Conservation (phyloP, 1,139 yeast genomes). For the Candida sp. region DNA sequence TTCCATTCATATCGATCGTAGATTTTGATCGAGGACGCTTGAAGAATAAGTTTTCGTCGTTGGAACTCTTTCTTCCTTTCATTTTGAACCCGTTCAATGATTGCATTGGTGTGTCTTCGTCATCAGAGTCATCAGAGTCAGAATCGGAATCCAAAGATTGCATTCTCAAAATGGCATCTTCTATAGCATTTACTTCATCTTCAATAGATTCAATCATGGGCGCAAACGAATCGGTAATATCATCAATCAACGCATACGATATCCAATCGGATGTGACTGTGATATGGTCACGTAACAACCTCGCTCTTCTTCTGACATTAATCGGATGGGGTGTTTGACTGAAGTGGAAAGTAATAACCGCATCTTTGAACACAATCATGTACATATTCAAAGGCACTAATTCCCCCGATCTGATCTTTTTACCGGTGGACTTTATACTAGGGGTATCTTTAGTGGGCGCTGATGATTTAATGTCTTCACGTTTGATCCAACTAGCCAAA, state of each 20-base stretch:
- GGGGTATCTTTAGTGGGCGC: conserved; percentile 1
- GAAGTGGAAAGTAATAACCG: conserved; percentile 91
- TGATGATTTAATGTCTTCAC: conserved; percentile 4
- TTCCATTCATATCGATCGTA: conserved; percentile 27
- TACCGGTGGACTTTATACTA: conserved; percentile 20
- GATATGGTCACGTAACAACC: conserved; percentile 81
- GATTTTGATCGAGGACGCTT: conserved; percentile 38
- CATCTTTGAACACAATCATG: conserved; percentile 85
- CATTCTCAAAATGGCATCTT: conserved; percentile 85
- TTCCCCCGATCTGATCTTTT: conserved; percentile 62
- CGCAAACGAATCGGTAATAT: conserved; percentile 95
- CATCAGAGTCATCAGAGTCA: conserved; percentile 37
- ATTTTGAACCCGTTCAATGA: neutral
- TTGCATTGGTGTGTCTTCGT: conserved; percentile 24
- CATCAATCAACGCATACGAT: conserved; percentile 94
- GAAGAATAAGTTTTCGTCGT: conserved; percentile 26
- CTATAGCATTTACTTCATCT: conserved; percentile 87
- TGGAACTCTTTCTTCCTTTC: conserved; percentile 3
- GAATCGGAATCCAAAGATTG: conserved; percentile 62
- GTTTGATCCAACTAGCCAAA: conserved; percentile 10
- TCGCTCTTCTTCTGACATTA: conserved; percentile 89
- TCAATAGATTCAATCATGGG: conserved; percentile 95
- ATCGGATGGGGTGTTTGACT: conserved; percentile 96
- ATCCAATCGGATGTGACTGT: conserved; percentile 96
- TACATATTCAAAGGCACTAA: conserved; percentile 90